Conservation (phyloP, 306 rosid species). For the Fagus sylvatica region DNA sequence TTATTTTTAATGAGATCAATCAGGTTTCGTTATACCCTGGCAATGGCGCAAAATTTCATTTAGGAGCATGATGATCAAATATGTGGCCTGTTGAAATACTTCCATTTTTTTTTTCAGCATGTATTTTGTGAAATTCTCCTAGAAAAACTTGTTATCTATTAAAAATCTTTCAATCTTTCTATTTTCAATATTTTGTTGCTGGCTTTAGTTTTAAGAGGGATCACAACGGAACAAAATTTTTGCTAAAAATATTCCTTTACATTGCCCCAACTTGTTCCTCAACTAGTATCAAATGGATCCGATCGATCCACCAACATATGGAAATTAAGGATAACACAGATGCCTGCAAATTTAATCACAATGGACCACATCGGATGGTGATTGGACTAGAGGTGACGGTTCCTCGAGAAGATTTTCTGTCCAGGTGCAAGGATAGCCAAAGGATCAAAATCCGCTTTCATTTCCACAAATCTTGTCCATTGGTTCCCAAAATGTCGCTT, state of each 20-base stretch:
- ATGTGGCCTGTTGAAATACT: not conserved
- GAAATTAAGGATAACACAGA: not conserved
- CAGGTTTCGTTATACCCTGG: not conserved
- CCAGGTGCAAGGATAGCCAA: conserved; percentile 87
- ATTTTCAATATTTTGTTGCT: no score
- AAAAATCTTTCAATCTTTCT: no score
- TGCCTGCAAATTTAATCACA: conserved; percentile 16
- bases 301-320: conserved; percentile 19
- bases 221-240: not conserved
- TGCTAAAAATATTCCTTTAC: conserved; percentile 25
- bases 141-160: no score
- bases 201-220: not conserved
- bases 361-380: not conserved
- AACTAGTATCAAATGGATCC: conserved; percentile 15
- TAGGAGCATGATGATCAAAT: no score
- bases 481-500: conserved; percentile 69
- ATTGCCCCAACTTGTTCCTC: conserved; percentile 9
- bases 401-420: conserved; percentile 70
- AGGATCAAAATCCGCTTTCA: conserved; percentile 73
- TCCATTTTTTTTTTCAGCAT: not conserved
- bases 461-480: conserved; percentile 61
- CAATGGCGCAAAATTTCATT: not conserved
- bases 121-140: no score
- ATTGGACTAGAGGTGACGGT: conserved; percentile 13
- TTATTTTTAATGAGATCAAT: no score